Conservation (phyloP, 441 rosid species). For the Pelargonium australe region DNA sequence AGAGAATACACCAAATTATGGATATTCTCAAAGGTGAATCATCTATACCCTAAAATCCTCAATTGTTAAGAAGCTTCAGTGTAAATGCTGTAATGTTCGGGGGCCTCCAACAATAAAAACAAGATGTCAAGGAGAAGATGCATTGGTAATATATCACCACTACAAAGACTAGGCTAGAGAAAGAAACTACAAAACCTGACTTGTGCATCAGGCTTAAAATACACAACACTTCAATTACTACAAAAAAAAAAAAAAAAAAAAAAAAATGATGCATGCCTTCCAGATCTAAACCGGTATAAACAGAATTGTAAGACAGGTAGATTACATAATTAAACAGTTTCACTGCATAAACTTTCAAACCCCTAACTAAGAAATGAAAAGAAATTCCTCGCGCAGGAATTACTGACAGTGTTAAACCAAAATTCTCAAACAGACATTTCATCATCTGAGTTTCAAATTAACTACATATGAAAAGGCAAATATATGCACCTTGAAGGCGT, state of each 20-base stretch:
- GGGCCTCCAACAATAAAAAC: background rate
- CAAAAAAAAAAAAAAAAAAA: no score
- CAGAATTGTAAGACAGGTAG: background rate
- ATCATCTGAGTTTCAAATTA: no score
- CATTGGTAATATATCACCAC: background rate
- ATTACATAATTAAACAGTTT: background rate
- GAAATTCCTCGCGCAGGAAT: background rate
- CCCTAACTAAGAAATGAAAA: background rate
- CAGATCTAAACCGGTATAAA: background rate
- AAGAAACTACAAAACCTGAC: background rate
- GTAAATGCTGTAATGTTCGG: background rate
- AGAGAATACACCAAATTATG: background rate
- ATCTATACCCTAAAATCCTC: background rate
- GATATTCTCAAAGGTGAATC: background rate
- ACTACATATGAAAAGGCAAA: no score
- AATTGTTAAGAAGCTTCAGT: background rate
- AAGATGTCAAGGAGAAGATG: background rate
- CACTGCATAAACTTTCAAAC: background rate
- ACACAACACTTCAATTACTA: background rate
- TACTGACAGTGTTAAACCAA: no score
- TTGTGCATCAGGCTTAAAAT: background rate
- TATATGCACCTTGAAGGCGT: conserved; percentile 74
- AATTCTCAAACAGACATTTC: no score
- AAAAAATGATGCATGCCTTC: background rate
- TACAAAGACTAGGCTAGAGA: background rate